phyloP scores from a whole-genome alignment of 1,139 yeast species.

The Candida sanyaensis region DNA sequence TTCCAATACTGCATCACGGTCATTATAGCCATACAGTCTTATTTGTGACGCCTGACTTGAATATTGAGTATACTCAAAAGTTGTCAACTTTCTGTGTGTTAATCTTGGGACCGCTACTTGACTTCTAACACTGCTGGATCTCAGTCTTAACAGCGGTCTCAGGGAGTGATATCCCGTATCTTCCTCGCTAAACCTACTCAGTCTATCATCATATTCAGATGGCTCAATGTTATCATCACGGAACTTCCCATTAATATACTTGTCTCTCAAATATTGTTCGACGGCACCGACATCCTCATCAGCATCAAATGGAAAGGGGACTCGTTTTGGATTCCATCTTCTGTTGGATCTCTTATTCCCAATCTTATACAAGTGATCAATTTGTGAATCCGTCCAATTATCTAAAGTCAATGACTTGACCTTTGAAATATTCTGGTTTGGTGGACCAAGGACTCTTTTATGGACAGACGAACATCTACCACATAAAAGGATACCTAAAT shows the following conservation, averaged over 20 bases:
- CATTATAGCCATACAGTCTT: constrained; percentile 45
- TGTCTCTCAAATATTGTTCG: constrained; percentile 54
- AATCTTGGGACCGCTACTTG: constrained; percentile 29
- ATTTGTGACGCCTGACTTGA: constrained; percentile 40
- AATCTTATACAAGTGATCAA: constrained; percentile 57
- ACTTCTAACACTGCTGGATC: constrained; percentile 25
- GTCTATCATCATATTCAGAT: constrained; percentile 26
- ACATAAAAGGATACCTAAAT: constrained; percentile 66
- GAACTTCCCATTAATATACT: constrained; percentile 50
- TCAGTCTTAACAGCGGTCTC: constrained; percentile 18
- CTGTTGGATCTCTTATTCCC: constrained; percentile 67
- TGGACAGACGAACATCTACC: constrained; percentile 82
- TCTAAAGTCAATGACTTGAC: constrained; percentile 85
- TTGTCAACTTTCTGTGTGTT: constrained; percentile 44
- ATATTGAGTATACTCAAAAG: constrained; percentile 45
- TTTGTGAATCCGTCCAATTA: constrained; percentile 65
- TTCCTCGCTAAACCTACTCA: constrained; percentile 15
- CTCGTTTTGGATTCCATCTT: constrained; percentile 62
- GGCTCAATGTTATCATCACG: constrained; percentile 33
- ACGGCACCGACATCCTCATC: constrained; percentile 55
- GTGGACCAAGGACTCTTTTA: constrained; percentile 63
- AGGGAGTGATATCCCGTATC: constrained; percentile 5
- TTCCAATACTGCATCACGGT: constrained; percentile 50
- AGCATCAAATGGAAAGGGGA: constrained; percentile 71
- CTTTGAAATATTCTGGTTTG: constrained; percentile 52